These are phyloP conservation scores for Paraconiothyrium sp. DNA, from an alignment of 2,329 filamentous ascomycete genomes.

Conservation along the genomic window DNA sequence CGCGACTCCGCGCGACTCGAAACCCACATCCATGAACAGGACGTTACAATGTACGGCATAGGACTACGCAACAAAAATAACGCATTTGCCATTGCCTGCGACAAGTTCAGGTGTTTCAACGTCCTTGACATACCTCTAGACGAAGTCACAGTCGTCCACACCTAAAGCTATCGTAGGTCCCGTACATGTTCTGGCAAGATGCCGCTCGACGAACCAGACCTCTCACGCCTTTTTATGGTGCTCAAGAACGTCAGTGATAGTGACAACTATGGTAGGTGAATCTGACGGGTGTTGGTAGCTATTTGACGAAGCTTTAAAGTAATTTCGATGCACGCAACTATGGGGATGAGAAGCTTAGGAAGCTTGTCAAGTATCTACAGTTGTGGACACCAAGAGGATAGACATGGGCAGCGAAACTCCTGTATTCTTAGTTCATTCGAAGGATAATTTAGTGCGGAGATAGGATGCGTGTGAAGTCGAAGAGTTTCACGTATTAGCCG, in stretches of 20 bases:
- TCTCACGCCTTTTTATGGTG: background rate
- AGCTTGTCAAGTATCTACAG: constrained; percentile 17
- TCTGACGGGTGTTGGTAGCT: constrained; percentile 34
- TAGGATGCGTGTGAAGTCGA: too few relatives aligned
- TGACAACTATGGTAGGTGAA: constrained; percentile 32
- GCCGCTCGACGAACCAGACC: background rate
- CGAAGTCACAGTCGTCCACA: background rate
- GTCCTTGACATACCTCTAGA: constrained; percentile 26
- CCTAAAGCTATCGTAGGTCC: background rate
- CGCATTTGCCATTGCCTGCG: constrained; percentile 40
- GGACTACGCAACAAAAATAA: constrained; percentile 40
- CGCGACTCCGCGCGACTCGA: constrained; percentile 48
- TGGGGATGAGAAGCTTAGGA: constrained; percentile 28
- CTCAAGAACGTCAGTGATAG: constrained; percentile 24
- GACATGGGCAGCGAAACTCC: background rate
- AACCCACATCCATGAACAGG: constrained; percentile 47
- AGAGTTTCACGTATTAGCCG: too few relatives aligned
- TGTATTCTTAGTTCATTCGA: background rate
- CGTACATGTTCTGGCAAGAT: background rate
- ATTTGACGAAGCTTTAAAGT: constrained; percentile 31
- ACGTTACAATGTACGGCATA: constrained; percentile 46
- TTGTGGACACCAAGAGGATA: background rate
- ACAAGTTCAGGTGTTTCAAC: constrained; percentile 42
- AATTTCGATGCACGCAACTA: constrained; percentile 41
- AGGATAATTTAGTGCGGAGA: background rate